phyloP scores from a whole-genome alignment of 805 yeast genomes.

The Candida insectalens region DNA sequence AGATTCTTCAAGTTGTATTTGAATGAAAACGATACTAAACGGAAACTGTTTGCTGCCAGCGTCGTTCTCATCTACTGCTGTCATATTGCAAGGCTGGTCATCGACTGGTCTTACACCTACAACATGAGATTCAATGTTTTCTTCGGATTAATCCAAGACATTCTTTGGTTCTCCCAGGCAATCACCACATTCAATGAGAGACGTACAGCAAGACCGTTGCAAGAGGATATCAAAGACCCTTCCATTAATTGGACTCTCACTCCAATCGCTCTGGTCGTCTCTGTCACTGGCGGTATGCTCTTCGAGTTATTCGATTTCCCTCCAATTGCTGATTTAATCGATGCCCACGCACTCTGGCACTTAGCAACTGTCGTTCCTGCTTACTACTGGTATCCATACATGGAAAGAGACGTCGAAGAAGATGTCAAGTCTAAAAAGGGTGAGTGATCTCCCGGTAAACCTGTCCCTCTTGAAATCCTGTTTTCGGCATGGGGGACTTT shows the following conservation, averaged over 20 bases:
- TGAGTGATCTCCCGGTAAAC: slow-evolving; percentile 10
- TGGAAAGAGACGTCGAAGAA: slow-evolving; percentile 33
- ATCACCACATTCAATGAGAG: slow-evolving; percentile 20
- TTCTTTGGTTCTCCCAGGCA: slow-evolving; percentile 35
- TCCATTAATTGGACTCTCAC: slow-evolving; percentile 34
- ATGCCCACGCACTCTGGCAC: slow-evolving; percentile 95
- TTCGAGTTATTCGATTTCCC: slow-evolving; percentile 88
- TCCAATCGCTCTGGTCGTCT: slow-evolving; percentile 42
- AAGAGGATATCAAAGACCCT: slow-evolving; percentile 14
- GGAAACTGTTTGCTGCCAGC: slow-evolving; percentile 27
- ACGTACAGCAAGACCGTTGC: slow-evolving; percentile 9
- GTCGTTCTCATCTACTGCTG: slow-evolving; percentile 43
- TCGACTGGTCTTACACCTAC: slow-evolving; percentile 85
- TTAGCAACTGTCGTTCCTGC: slow-evolving; percentile 79
- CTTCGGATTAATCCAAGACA: slow-evolving; percentile 70
- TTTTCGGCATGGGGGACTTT: too few species aligned
- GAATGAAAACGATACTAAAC: slow-evolving; percentile 15
- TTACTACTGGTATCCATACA: slow-evolving; percentile 57
- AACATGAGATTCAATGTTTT: slow-evolving; percentile 85
- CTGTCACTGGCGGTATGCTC: slow-evolving; percentile 69
- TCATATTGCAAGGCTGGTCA: slow-evolving; percentile 57
- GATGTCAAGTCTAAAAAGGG: slow-evolving; percentile 20
- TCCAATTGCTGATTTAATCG: slow-evolving; percentile 57
- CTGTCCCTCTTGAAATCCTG: background rate
- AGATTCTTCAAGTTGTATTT: slow-evolving; percentile 54